These are phyloP conservation scores for Emmonsiellopsis sp. DNA, from an alignment of 2,329 filamentous ascomycete species.

Conservation along the genomic window DNA sequence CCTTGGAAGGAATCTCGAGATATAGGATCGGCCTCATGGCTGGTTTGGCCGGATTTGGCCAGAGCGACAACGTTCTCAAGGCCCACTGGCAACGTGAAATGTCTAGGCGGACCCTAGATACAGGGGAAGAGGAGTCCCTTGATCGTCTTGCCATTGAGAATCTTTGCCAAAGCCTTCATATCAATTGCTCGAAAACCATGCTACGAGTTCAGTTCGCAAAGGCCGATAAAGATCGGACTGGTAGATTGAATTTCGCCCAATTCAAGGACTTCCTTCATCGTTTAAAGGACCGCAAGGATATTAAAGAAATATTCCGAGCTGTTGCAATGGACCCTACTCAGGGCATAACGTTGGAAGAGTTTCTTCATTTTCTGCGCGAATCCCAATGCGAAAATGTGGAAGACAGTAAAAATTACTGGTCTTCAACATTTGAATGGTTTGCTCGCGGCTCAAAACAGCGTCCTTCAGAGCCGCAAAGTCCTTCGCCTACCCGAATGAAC, in stretches of 20 bases:
- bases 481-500: constrained; percentile 53
- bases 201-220: constrained; percentile 65
- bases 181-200: constrained; percentile 72
- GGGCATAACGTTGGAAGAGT: constrained; percentile 64
- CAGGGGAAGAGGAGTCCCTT: constrained; percentile 61
- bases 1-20: constrained; percentile 73
- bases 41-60: constrained; percentile 65
- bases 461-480: constrained; percentile 36
- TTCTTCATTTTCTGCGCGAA: constrained; percentile 64
- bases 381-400: constrained; percentile 70
- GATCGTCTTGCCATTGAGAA: constrained; percentile 71
- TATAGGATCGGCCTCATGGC: constrained; percentile 86
- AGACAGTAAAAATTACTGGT: constrained; percentile 57
- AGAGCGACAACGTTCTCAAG: constrained; percentile 70
- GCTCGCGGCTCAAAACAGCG: constrained; percentile 50
- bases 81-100: constrained; percentile 84
- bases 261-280: constrained; percentile 77
- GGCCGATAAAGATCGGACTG: constrained; percentile 57
- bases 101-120: constrained; percentile 45
- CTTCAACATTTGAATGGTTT: constrained; percentile 61
- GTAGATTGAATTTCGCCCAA: constrained; percentile 65
- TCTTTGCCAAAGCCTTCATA: constrained; percentile 82
- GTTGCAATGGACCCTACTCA: constrained; percentile 50
- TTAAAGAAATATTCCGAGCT: constrained; percentile 62
- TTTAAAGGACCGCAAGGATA: constrained; percentile 76